Evolutionary conservation across 2,329 filamentous ascomycete genomes (phyloP).

Genomic region (Scolecobasidium constrictum): DNA sequence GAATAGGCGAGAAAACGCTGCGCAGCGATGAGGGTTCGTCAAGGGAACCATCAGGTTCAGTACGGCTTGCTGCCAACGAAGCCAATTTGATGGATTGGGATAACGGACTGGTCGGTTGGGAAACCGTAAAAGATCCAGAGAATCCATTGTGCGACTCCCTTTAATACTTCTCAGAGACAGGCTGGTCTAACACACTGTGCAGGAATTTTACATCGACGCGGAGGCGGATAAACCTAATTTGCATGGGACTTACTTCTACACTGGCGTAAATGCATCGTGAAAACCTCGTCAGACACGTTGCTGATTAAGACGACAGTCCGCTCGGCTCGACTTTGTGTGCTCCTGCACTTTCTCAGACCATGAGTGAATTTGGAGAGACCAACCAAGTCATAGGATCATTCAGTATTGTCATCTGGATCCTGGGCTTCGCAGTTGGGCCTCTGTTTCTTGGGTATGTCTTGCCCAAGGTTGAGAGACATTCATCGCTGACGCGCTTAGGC

Average conservation of each 20-base stretch:
- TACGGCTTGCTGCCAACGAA: neutral
- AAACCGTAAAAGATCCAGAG: neutral
- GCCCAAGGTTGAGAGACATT: neutral
- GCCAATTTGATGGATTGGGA: slow-evolving; percentile 10
- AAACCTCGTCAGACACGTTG: no score
- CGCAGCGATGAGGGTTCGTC: no score
- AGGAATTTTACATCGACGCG: slow-evolving; percentile 5
- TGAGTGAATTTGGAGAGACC: slow-evolving; percentile 20
- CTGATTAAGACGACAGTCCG: slow-evolving; percentile 14
- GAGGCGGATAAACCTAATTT: neutral
- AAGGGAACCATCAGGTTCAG: no score
- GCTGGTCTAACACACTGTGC: neutral
- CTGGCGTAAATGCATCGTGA: neutral
- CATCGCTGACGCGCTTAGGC: neutral
- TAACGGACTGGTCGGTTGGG: slow-evolving; percentile 9
- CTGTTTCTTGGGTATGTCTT: neutral
- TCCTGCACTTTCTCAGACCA: slow-evolving; percentile 21
- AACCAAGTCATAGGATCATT: slow-evolving; percentile 21
- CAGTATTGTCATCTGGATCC: slow-evolving; percentile 22
- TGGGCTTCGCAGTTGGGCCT: slow-evolving; percentile 20
- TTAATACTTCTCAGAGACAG: neutral
- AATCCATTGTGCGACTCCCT: slow-evolving; percentile 8
- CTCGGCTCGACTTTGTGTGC: slow-evolving; percentile 25
- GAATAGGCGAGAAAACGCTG: no score
- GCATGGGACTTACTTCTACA: slow-evolving; percentile 6